Percentiles rank a stretch among this genome's conserved stretches.
Evolutionary conservation across 1,139 yeast genomes (phyloP).

Genomic region (Suhomyces maxii): DNA sequence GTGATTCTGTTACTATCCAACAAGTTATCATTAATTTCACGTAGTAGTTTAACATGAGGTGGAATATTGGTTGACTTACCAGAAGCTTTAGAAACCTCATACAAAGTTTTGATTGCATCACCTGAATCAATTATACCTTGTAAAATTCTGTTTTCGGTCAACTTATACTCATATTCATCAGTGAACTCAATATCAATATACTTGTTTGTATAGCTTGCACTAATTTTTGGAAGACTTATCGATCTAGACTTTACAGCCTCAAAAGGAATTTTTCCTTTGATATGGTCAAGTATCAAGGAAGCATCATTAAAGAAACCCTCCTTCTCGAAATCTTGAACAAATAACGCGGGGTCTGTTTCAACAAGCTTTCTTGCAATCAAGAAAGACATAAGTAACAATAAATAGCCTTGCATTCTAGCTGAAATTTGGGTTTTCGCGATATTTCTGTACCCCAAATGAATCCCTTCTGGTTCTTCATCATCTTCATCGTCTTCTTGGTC

Average conservation of each 20-base stretch:
- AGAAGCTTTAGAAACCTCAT: conserved; percentile 17
- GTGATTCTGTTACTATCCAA: conserved; percentile 10
- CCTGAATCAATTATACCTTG: conserved; percentile 21
- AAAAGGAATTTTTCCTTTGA: conserved; percentile 4
- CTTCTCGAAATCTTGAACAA: conserved; percentile 55
- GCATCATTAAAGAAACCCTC: conserved; percentile 72
- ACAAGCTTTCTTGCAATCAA: conserved; percentile 50
- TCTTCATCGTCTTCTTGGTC: conserved; percentile 15
- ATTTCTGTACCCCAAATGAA: not conserved
- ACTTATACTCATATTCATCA: conserved; percentile 28
- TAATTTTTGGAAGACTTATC: conserved; percentile 2
- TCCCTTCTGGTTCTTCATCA: conserved; percentile 11
- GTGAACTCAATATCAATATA: conserved; percentile 36
- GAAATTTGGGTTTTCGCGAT: conserved; percentile 1
- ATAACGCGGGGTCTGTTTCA: conserved; percentile 43
- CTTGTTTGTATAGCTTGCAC: conserved; percentile 20
- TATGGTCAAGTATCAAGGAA: conserved; percentile 6
- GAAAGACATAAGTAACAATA: conserved; percentile 54
- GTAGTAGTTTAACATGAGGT: conserved; percentile 20
- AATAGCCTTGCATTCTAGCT: conserved; percentile 8
- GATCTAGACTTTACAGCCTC: not conserved
- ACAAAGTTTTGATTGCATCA: conserved; percentile 21
- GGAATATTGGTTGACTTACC: conserved; percentile 15
- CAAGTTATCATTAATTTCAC: conserved; percentile 18
- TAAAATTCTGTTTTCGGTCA: conserved; percentile 22